phyloP scores from a whole-genome alignment of 331 rosid genomes.

The Cucumis variabilis region DNA sequence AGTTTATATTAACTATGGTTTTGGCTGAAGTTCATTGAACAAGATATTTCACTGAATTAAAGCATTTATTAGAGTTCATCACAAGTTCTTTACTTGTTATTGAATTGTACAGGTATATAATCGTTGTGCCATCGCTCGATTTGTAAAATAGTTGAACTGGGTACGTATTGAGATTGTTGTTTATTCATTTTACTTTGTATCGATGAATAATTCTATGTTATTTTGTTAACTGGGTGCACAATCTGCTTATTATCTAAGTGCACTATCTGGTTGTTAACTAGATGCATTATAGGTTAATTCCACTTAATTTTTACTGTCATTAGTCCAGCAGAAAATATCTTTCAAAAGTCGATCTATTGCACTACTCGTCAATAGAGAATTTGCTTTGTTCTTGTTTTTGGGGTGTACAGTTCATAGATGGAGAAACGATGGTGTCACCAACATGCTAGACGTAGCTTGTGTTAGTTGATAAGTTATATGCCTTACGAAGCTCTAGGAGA shows the following conservation, averaged over 20 bases:
- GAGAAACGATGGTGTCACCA: conserved; percentile 46
- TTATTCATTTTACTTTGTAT: too few relatives aligned
- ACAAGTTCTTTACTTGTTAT: too few relatives aligned
- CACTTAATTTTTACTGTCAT: neutral
- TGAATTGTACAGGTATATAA: too few relatives aligned
- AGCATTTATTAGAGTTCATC: too few relatives aligned
- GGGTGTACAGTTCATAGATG: conserved; percentile 44
- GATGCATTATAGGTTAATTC: neutral
- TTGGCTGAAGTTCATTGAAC: too few relatives aligned
- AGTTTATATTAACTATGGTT: too few relatives aligned
- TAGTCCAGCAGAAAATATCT: neutral
- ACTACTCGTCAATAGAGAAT: neutral
- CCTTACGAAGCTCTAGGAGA: conserved; percentile 53
- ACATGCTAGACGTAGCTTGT: conserved; percentile 49
- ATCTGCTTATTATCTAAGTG: neutral
- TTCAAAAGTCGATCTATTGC: neutral
- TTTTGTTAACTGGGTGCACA: too few relatives aligned
- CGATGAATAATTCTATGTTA: too few relatives aligned
- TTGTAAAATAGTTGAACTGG: too few relatives aligned
- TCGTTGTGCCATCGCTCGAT: too few relatives aligned
- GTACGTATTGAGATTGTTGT: too few relatives aligned
- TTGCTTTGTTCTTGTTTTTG: conserved; percentile 23
- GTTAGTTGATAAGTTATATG: conserved; percentile 49
- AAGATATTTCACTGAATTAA: too few relatives aligned
- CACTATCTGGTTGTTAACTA: neutral